Percentiles rank a stretch among this genome's conserved stretches.
Conservation (phyloP, 1,284 basidiomycete species). For the Tilletiaria anomala region DNA sequence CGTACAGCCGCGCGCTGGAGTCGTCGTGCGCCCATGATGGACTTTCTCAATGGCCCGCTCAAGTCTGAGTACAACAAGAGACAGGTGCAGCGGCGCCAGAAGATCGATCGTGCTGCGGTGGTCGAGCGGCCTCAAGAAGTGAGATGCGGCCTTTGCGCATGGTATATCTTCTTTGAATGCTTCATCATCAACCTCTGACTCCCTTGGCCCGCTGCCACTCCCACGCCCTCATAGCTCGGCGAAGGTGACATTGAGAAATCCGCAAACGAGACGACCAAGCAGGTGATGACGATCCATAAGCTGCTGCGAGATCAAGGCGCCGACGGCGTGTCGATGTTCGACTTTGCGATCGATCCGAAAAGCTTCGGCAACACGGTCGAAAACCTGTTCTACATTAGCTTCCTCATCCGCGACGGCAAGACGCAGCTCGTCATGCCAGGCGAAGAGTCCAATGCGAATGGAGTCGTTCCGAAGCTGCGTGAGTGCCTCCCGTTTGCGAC, state of each 20-base stretch:
- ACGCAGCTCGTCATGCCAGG: slow-evolving; percentile 47
- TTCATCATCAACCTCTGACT: too few species aligned
- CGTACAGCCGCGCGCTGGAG: slow-evolving; percentile 11
- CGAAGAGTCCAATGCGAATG: slow-evolving; percentile 53
- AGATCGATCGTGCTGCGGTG: slow-evolving; percentile 2
- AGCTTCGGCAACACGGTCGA: slow-evolving; percentile 83
- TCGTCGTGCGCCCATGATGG: slow-evolving; percentile 18
- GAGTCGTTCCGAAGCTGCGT: too few species aligned
- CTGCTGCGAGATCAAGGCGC: slow-evolving; percentile 41
- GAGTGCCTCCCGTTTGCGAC: slow-evolving; percentile 45
- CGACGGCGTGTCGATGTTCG: slow-evolving; percentile 56
- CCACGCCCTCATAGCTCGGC: too few species aligned
- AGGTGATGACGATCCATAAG: slow-evolving; percentile 36
- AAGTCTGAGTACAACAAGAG: slow-evolving; percentile 16
- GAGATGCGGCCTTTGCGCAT: background rate
- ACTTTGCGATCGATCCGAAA: slow-evolving; percentile 67
- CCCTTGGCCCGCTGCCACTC: too few species aligned
- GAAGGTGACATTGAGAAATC: slow-evolving; percentile 22
- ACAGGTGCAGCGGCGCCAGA: slow-evolving; percentile 3
- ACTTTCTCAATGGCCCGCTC: slow-evolving; percentile 32
- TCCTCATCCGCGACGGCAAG: slow-evolving; percentile 69
- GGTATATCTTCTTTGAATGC: too few species aligned
- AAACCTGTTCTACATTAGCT: slow-evolving; percentile 82
- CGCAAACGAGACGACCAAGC: slow-evolving; percentile 22
- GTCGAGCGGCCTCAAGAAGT: slow-evolving; percentile 6